Evolutionary conservation across 2,329 filamentous ascomycete species (phyloP), one percentile per base, ranked within the genome.

Genomic region (Pseudohalonectria lignicola): DNA sequence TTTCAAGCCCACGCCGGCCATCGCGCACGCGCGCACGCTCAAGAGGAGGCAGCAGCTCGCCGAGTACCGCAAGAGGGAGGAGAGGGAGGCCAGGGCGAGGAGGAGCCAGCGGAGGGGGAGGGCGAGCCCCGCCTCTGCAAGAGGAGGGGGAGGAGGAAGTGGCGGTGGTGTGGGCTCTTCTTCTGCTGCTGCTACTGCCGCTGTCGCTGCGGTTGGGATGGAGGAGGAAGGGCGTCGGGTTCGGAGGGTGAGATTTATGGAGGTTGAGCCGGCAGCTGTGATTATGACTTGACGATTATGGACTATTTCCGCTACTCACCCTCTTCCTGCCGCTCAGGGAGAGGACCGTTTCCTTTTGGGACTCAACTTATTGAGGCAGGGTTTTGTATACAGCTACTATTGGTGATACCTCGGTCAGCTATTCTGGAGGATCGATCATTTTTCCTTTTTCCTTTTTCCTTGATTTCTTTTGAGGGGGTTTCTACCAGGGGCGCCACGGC

Each of bases 1-100:
- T 1, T 82, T 81, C 57, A 74, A 68, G 47, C 76, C 77, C 2
- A 79, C 75, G 0, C 64, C 76, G 5, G 74, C 74, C 16, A 62
- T 79, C 32, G 76, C 75, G 6, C 67, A 74, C 40, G 67, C 69
- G 4, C 66, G 76, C 15, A 61, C 67, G 2, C 63, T 72, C 54
- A 75, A 71, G 50, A 63, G 76, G 30, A 65, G 64, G 40, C 69
- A 75, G 53, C 77, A 81, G 53, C 66, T 82, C 48, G 68, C 67
- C 9, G 76, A 77, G 33, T 82, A 80, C 52, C 67, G 62, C 45
- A 74, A 68, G 47, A 64, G 76, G 17, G 74, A 80, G 48, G 73
- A 76, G 49, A 64, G 62, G 34, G 74, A 82, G 40, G 76, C 76
- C 4, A 62, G 77, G 35, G 68, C 71, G 1, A 62, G 57, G 45